Evolutionary conservation across 176 grass and related monocot species (phyloP).

Genomic region (Zea mays): Zm-B73-REFERENCE-NAM-5.0 NC_050096.1:239993501-239994000

Average conservation of each 20-base stretch:
- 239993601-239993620: neutral
- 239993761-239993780: neutral
- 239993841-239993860: neutral
- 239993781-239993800: neutral
- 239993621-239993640: neutral
- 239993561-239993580: neutral
- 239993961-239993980: neutral
- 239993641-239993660: neutral
- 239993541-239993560: neutral
- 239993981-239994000: neutral
- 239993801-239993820: neutral
- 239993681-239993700: neutral
- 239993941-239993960: neutral
- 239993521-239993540: neutral
- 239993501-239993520: neutral
- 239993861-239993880: neutral
- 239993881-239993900: neutral
- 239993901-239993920: neutral
- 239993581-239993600: neutral
- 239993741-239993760: neutral
- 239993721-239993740: neutral
- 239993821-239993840: slow-evolving; percentile 10
- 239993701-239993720: neutral
- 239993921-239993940: neutral
- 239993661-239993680: neutral